These are phyloP conservation scores for Diaporthe citriasiana DNA, from an alignment of 2,329 filamentous ascomycete genomes.

Conservation along the genomic window DNA sequence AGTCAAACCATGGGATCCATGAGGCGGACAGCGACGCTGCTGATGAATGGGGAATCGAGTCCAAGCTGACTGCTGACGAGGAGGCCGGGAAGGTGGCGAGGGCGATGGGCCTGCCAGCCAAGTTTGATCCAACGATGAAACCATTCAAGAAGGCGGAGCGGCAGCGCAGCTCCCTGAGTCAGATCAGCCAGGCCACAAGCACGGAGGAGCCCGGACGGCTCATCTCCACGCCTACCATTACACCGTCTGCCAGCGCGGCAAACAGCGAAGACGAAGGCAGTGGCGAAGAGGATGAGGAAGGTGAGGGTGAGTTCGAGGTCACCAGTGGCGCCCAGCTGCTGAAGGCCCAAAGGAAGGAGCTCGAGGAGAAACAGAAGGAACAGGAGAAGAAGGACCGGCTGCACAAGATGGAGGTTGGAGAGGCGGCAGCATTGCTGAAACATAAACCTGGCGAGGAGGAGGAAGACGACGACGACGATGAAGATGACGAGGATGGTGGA, in stretches of 20 bases:
- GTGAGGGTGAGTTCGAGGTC: conserved; percentile 60
- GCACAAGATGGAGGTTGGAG: conserved; percentile 72
- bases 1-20: conserved; percentile 70
- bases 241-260: conserved; percentile 44
- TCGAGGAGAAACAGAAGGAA: conserved; percentile 45
- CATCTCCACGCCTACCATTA: conserved; percentile 41
- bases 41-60: conserved; percentile 68
- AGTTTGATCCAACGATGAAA: conserved; percentile 75
- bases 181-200: conserved; percentile 44
- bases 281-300: conserved; percentile 53
- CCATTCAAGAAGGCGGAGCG: conserved; percentile 56
- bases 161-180: conserved; percentile 46
- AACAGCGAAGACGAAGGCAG: conserved; percentile 45
- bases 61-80: conserved; percentile 69
- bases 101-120: conserved; percentile 72
- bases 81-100: conserved; percentile 76
- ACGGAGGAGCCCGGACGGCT: conserved; percentile 41
- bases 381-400: conserved; percentile 67
- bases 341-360: conserved; percentile 61
- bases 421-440: conserved; percentile 65
- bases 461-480: conserved; percentile 49
- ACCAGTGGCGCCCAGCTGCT: conserved; percentile 56
- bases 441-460: conserved; percentile 43
- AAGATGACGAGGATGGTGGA: conserved; percentile 39
- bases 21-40: conserved; percentile 70